These are phyloP conservation scores for Eucalyptus marginata DNA, from an alignment of 345 rosid genomes.

Conservation along the genomic window DNA sequence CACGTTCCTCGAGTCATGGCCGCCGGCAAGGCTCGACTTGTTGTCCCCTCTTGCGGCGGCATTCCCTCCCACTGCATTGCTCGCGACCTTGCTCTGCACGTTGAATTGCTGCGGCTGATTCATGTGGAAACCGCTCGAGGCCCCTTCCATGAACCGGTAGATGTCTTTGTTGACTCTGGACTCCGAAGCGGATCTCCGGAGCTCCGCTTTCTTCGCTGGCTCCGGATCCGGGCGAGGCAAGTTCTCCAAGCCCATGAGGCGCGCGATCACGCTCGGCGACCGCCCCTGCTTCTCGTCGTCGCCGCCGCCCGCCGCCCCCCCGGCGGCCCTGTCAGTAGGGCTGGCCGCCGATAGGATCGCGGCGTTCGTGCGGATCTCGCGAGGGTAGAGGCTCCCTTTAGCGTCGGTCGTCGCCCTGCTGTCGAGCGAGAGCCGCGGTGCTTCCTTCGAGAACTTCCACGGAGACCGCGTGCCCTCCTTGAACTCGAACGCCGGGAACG, in stretches of 20 bases:
- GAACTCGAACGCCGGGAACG: conserved; percentile 40
- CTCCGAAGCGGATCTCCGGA: conserved; percentile 94
- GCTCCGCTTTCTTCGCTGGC: conserved; percentile 33
- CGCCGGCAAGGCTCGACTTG: background rate
- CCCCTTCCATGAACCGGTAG: conserved; percentile 41
- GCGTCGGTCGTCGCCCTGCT: conserved; percentile 87
- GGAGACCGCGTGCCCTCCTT: conserved; percentile 48
- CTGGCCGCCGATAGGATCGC: conserved; percentile 14
- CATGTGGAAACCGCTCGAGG: conserved; percentile 28
- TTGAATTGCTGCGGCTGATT: conserved; percentile 17
- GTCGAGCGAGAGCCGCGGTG: conserved; percentile 95
- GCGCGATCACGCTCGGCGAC: conserved; percentile 84
- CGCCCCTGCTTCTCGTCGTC: conserved; percentile 28
- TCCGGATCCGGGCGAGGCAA: conserved; percentile 41
- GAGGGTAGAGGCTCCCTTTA: conserved; percentile 74
- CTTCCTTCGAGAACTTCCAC: conserved; percentile 83
- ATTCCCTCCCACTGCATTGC: conserved; percentile 5
- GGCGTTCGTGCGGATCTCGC: conserved; percentile 57
- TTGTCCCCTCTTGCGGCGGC: conserved; percentile 8
- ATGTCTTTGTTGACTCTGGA: conserved; percentile 60
- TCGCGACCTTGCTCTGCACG: background rate
- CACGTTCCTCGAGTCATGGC: conserved; percentile 6
- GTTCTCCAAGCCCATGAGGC: conserved; percentile 89
- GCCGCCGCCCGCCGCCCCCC: conserved; percentile 17
- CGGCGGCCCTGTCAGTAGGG: background rate